Conservation (phyloP, 2,329 filamentous ascomycete species). For the Fusarium staphyleae region DNA sequence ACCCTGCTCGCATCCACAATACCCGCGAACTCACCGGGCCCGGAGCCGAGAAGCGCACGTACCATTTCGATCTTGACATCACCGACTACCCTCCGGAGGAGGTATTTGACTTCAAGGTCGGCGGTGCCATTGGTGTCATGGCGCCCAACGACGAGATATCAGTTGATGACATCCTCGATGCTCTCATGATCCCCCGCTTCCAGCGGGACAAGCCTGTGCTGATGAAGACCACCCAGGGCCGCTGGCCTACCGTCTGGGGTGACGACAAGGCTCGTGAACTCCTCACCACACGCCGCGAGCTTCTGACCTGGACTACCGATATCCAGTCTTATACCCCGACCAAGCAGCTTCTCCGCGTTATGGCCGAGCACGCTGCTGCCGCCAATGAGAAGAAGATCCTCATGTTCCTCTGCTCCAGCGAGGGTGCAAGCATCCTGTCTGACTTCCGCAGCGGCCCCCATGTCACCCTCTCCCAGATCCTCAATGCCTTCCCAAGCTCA, state of each 20-base stretch:
- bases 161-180: slow-evolving; percentile 85
- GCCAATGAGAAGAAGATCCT: slow-evolving; percentile 89
- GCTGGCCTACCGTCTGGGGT: slow-evolving; percentile 99
- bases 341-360: slow-evolving; percentile 82
- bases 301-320: slow-evolving; percentile 96
- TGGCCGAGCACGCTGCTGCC: slow-evolving; percentile 84
- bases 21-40: slow-evolving; percentile 85
- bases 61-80: slow-evolving; percentile 96
- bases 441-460: slow-evolving; percentile 91
- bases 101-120: slow-evolving; percentile 90
- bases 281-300: slow-evolving; percentile 86
- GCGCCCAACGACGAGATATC: slow-evolving; percentile 80
- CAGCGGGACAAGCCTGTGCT: slow-evolving; percentile 84
- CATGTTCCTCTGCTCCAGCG: slow-evolving; percentile 82
- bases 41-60: slow-evolving; percentile 95
- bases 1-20: slow-evolving; percentile 84
- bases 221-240: slow-evolving; percentile 78
- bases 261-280: slow-evolving; percentile 85
- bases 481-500: slow-evolving; percentile 90
- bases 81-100: slow-evolving; percentile 91
- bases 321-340: slow-evolving; percentile 92
- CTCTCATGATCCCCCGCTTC: slow-evolving; percentile 80
- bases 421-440: slow-evolving; percentile 92
- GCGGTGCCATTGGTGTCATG: slow-evolving; percentile 91
- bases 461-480: slow-evolving; percentile 82